Evolutionary conservation across 768 basidiomycete genomes (phyloP), one percentile per base, ranked within the genome.

Genomic region (Suillus sp.): DNA sequence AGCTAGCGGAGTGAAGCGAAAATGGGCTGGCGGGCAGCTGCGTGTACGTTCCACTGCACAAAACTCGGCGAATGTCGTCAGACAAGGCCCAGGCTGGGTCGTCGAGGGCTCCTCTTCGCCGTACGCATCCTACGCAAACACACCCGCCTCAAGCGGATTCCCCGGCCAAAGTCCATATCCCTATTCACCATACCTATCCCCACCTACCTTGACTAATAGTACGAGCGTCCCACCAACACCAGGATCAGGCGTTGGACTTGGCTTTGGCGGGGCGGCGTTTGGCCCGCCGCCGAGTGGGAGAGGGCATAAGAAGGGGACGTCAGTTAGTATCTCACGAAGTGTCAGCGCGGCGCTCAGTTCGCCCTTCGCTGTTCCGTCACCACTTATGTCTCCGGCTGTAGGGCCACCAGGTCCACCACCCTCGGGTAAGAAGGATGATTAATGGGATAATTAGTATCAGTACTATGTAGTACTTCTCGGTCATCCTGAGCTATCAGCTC

Each of bases 21-120:
- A 90, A 71, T 92, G 91, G 87, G 82, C 80, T 3, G 89, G 92
- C 11, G 78, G 80, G 4, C 81, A 87, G 59, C 78, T 94, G 1
- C 85, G 89, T 37, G 69, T 90, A 5, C 83, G 91, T 3, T 71
- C 81, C 13, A 75, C 69, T 56, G 65, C 63, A 16, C 64, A 30
- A 27, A 30, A 37, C 7, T 32, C 61, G 6, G 78, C 78, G 0
- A 77, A 81, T 4, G 80, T 89, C 66, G 72, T 86, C 2, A 80
- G 84, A 13, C 87, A 87, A 64, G 88, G 88, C 14, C 76, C 67
- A 34, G 84, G 85, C 3, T 89, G 87, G 86, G 81, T 81, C 45
- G 78, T 85, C 58, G 89, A 90, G 43, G 83, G 84, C 45, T 37
- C 53, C 2, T 63, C 67, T 0, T 76, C 76, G n/a, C 80, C 81